Evolutionary conservation across 192 early-diverging fungal genomes (phyloP).

Genomic region (Coemansia umbellata): DNA sequence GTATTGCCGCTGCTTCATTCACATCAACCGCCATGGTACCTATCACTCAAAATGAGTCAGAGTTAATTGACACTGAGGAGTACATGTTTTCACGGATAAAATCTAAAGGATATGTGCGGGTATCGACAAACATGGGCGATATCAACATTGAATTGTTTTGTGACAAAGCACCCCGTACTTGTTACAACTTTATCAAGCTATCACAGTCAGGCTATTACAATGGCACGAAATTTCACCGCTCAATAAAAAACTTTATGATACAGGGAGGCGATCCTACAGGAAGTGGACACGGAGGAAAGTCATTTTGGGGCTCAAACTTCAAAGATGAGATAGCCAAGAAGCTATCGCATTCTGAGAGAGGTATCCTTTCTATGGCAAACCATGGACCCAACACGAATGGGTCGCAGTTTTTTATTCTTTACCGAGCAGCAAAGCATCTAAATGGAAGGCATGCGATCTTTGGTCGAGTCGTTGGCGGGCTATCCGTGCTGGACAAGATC

Average conservation of each 20-base stretch:
- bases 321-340: constrained; percentile 65
- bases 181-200: constrained; percentile 90
- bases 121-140: constrained; percentile 68
- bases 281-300: constrained; percentile 86
- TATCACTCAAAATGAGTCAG: constrained; percentile 65
- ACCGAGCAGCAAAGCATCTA: constrained; percentile 60
- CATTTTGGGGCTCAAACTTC: constrained; percentile 61
- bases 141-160: constrained; percentile 35
- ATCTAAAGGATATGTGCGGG: constrained; percentile 69
- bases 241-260: constrained; percentile 91
- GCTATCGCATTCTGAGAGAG: constrained; percentile 73
- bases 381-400: constrained; percentile 86
- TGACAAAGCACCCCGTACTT: constrained; percentile 72
- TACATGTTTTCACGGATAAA: constrained; percentile 86
- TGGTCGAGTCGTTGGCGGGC: constrained; percentile 87
- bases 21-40: constrained; percentile 82
- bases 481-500: constrained; percentile 74
- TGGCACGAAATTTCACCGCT: constrained; percentile 76
- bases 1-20: constrained; percentile 71
- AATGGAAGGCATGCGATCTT: constrained; percentile 93
- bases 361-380: constrained; percentile 95
- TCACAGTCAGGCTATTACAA: constrained; percentile 75
- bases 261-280: constrained; percentile 97
- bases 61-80: constrained; percentile 75
- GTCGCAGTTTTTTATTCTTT: constrained; percentile 65